Evolutionary conservation across 306 rosid genomes (phyloP), one percentile per base, ranked within the genome.

Genomic region (Vachellia pachyceras): DNA sequence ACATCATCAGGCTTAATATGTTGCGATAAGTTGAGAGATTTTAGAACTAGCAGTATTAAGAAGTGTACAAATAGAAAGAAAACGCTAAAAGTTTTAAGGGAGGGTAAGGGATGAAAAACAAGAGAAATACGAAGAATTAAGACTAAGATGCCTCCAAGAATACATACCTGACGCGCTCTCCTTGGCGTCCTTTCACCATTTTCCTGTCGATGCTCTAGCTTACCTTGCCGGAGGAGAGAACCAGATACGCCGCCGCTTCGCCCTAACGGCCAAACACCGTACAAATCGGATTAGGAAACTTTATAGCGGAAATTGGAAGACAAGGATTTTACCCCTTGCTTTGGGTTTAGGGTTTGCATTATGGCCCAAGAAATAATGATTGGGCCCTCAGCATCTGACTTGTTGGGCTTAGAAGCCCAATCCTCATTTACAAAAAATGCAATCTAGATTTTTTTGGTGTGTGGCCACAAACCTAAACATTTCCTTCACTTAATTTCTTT

Each of bases 151-250:
- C 40, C 64, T 76, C 13, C 33, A 77, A 41, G 42, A 72, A 10
- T 6, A 2, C 33, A 29, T 29, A 92, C 98, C 97, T 90, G 49
- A 94, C 86, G 33, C 98, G 91, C 81, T 94, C 98, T 84, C 97
- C 97, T 73, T 94, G 92, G 35, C 94, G 94, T 36, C 87, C 98
- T 90, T 94, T 91, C 88, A 94, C 97, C 97, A 92, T 94, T 50
- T 85, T 87, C 67, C 68, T 50, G 1, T 29, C 70, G 70, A 69
- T 68, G 11, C 44, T 0, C 44, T 40, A 7, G 44, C 44, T 40
- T 7, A 49, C 44, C 63, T 54, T 45, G 36, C 35, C 15, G 50
- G 63, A 72, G 45, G 5, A 69, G 44, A 13, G 42, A 35, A 67
- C 15, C 73, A 64, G 54, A 18, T 33, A 57, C 10, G 46, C 73